Conservation (phyloP, 148 eudicot species). For the Dianthus caryophyllus region DNA sequence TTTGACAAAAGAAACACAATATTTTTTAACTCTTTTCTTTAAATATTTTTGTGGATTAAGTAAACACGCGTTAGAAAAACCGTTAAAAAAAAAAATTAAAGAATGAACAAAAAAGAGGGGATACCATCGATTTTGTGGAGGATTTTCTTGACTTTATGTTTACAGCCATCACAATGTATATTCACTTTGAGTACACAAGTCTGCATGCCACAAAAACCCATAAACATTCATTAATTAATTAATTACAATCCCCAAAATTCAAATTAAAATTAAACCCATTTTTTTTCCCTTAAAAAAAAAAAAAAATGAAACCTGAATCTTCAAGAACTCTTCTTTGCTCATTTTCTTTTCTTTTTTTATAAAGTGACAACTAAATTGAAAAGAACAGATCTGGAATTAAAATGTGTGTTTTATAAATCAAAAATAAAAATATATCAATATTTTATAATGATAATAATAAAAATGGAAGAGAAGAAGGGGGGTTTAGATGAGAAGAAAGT, state of each 20-base stretch:
- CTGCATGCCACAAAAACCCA: constrained; percentile 56
- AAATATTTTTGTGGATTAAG: too few relatives aligned
- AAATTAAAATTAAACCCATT: too few relatives aligned
- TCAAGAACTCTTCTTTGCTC: constrained; percentile 97
- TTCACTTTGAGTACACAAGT: constrained; percentile 91
- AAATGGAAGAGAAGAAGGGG: constrained; percentile 16
- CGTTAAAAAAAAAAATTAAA: neutral
- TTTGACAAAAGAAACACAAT: too few relatives aligned
- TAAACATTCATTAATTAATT: constrained; percentile 8
- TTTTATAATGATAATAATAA: neutral
- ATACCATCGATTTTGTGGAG: constrained; percentile 95
- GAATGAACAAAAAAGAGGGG: constrained; percentile 1
- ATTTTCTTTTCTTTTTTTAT: constrained; percentile 29
- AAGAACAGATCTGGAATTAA: constrained; percentile 37
- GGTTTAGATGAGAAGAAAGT: constrained; percentile 31
- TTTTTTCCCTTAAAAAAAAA: too few relatives aligned
- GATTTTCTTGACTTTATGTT: constrained; percentile 87
- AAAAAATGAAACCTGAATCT: constrained; percentile 60
- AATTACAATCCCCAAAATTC: too few relatives aligned
- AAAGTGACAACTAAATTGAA: too few relatives aligned
- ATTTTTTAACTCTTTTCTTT: too few relatives aligned
- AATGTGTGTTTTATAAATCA: constrained; percentile 1
- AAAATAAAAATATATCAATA: too few relatives aligned
- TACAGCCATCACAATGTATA: constrained; percentile 97
- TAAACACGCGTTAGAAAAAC: too few relatives aligned